Percentiles rank a stretch among this genome's conserved stretches.
Conservation (phyloP, 345 rosid species). For the Brassica incana region DNA sequence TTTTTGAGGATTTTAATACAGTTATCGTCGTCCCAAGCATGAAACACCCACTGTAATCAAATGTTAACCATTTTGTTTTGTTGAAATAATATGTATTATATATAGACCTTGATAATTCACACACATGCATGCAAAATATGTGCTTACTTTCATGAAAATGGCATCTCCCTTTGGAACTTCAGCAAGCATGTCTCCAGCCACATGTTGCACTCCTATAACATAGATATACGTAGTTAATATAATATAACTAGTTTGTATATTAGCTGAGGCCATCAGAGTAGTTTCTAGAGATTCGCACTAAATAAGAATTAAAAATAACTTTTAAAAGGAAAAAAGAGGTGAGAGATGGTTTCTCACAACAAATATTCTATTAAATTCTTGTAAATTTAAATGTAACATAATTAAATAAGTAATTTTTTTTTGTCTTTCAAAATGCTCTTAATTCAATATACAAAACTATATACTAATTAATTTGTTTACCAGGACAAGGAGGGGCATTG, state of each 20-base stretch:
- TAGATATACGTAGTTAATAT: neutral
- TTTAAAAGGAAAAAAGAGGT: too few species aligned
- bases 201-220: constrained; percentile 62
- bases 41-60: constrained; percentile 42
- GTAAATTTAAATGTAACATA: too few species aligned
- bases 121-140: neutral
- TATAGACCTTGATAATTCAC: neutral
- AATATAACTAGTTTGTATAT: neutral
- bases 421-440: too few species aligned
- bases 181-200: constrained; percentile 77
- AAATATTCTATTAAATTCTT: too few species aligned
- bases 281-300: too few species aligned
- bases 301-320: too few species aligned
- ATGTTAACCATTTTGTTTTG: neutral
- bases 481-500: constrained; percentile 36
- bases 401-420: too few species aligned
- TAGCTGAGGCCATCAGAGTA: too few species aligned
- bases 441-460: neutral
- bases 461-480: neutral
- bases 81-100: neutral
- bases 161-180: constrained; percentile 76
- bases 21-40: constrained; percentile 27
- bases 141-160: constrained; percentile 74
- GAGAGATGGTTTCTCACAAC: too few species aligned
- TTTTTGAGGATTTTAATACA: constrained; percentile 6